These are phyloP conservation scores for Clavaria fumosa DNA, from an alignment of 768 basidiomycete genomes.

Conservation along the genomic window DNA sequence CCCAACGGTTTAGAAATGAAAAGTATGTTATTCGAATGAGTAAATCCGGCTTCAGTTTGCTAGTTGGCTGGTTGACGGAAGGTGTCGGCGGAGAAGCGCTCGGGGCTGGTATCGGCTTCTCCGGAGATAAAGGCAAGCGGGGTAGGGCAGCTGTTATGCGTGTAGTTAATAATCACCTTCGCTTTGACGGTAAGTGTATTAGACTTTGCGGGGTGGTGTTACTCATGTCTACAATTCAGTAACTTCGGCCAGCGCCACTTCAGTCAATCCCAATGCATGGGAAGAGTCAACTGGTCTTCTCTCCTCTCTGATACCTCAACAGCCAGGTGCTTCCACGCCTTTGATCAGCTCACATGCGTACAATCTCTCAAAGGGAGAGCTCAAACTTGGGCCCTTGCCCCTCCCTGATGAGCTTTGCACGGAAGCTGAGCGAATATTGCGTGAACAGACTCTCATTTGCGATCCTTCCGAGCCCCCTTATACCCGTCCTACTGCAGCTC, in stretches of 20 bases:
- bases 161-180: constrained; percentile 86
- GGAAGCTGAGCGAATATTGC: constrained; percentile 66
- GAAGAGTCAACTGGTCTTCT: constrained; percentile 79
- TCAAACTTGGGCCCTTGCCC: constrained; percentile 79
- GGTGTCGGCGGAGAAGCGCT: constrained; percentile 76
- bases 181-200: constrained; percentile 60
- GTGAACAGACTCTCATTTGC: constrained; percentile 70
- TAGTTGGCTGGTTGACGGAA: constrained; percentile 94
- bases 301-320: constrained; percentile 58
- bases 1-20: constrained; percentile 75
- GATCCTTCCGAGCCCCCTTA: constrained; percentile 49
- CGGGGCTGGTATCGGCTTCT: constrained; percentile 65
- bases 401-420: constrained; percentile 63
- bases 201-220: constrained; percentile 4
- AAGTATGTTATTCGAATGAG: constrained; percentile 86
- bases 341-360: constrained; percentile 54
- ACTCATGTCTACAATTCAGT: constrained; percentile 29
- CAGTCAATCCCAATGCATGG: constrained; percentile 52
- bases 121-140: constrained; percentile 67
- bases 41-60: constrained; percentile 77
- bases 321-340: constrained; percentile 31
- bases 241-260: constrained; percentile 50
- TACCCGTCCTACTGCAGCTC: constrained; percentile 30
- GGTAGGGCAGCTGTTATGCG: constrained; percentile 84
- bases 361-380: constrained; percentile 56